These are phyloP conservation scores for Celoporthe dispersa DNA, from an alignment of 2,329 filamentous ascomycete genomes.

Conservation along the genomic window DNA sequence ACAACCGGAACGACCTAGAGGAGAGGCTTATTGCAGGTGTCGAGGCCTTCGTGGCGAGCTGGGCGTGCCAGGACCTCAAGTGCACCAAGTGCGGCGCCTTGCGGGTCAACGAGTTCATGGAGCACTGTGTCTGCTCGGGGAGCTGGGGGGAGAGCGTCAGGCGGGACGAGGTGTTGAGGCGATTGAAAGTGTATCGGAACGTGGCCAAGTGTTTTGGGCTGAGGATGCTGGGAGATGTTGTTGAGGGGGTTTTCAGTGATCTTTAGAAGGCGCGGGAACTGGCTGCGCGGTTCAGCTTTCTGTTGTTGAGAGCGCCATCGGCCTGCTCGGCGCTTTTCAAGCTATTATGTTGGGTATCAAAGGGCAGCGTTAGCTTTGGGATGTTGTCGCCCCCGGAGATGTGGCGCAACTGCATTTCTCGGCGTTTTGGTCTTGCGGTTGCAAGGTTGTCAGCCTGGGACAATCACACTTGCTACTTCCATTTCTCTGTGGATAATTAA, in stretches of 20 bases:
- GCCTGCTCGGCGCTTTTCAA: not conserved
- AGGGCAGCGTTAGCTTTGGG: not conserved
- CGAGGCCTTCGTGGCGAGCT: conserved; percentile 74
- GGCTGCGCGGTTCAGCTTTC: not conserved
- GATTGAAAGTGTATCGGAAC: conserved; percentile 70
- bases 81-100: conserved; percentile 74
- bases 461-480: not conserved
- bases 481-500: not conserved
- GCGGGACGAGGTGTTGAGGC: conserved; percentile 66
- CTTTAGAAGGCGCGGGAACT: conserved; percentile 39
- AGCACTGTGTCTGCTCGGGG: conserved; percentile 93
- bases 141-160: conserved; percentile 77
- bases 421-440: conserved; percentile 7
- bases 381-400: not conserved
- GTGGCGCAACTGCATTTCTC: not conserved
- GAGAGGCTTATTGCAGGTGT: conserved; percentile 80
- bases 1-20: conserved; percentile 80
- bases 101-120: conserved; percentile 90
- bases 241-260: conserved; percentile 62
- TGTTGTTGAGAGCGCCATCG: not conserved
- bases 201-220: conserved; percentile 82
- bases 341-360: not conserved
- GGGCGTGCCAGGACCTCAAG: conserved; percentile 88
- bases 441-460: not conserved
- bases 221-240: conserved; percentile 78